Evolutionary conservation across 2,329 filamentous ascomycete genomes (phyloP).

Genomic region (Cladosporium sp.): DNA sequence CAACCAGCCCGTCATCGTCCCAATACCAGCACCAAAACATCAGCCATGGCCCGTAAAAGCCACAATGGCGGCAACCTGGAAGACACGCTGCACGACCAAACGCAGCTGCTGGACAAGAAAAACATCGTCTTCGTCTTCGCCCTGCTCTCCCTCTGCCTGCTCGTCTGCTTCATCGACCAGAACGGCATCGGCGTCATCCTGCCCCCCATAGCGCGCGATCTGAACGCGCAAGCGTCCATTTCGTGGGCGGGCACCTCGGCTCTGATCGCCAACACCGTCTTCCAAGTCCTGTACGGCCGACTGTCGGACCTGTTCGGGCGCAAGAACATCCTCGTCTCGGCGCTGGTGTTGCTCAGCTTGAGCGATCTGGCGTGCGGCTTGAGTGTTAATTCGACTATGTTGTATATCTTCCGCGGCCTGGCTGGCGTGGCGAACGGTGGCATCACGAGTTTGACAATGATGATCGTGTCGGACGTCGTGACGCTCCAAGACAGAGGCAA

Average conservation of each 20-base stretch:
- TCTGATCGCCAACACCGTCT: conserved; percentile 56
- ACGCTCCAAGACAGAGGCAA: conserved; percentile 57
- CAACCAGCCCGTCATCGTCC: neutral
- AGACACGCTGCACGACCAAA: conserved; percentile 51
- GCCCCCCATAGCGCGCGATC: conserved; percentile 33
- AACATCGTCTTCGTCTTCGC: conserved; percentile 50
- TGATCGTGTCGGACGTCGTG: conserved; percentile 59
- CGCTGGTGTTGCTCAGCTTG: conserved; percentile 50
- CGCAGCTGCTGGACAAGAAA: conserved; percentile 51
- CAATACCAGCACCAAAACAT: neutral
- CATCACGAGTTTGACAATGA: conserved; percentile 56
- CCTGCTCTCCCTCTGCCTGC: conserved; percentile 49
- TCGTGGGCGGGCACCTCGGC: conserved; percentile 53
- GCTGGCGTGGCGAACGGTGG: conserved; percentile 61
- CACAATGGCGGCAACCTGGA: conserved; percentile 26
- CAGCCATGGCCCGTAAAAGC: conserved; percentile 6
- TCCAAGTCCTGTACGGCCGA: conserved; percentile 60
- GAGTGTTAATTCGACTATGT: conserved; percentile 51
- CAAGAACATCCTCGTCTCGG: conserved; percentile 54
- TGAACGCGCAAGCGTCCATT: conserved; percentile 45
- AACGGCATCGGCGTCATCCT: conserved; percentile 49
- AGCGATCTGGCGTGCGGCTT: conserved; percentile 59
- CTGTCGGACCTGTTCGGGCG: conserved; percentile 37
- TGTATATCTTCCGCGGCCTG: conserved; percentile 59
- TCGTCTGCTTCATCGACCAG: conserved; percentile 56